Evolutionary conservation across 2,329 filamentous ascomycete genomes (phyloP).

Genomic region (Lanzia echinophila): DNA sequence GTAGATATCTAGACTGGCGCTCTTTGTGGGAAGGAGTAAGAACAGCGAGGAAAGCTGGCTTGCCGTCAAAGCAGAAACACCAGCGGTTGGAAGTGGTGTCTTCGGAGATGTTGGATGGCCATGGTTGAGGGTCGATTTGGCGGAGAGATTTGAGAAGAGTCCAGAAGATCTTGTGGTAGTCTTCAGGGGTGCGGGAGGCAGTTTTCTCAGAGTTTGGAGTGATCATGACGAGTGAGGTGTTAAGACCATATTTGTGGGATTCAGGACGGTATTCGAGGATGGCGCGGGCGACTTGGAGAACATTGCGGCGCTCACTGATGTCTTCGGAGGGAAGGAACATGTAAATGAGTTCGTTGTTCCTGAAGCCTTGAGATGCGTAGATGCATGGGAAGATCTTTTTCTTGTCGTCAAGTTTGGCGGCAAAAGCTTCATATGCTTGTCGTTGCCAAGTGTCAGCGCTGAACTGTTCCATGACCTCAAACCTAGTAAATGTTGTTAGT

Average conservation of each 20-base stretch:
- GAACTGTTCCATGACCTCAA: background rate
- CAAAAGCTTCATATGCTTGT: background rate
- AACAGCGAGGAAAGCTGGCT: background rate
- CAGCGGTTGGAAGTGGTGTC: background rate
- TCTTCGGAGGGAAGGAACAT: background rate
- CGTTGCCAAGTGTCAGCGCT: background rate
- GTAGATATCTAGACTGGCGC: background rate
- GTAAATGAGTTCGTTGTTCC: background rate
- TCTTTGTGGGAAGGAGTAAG: background rate
- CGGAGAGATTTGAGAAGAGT: background rate
- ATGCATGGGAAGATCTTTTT: background rate
- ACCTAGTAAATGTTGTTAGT: background rate
- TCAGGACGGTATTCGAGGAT: background rate
- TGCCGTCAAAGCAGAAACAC: background rate
- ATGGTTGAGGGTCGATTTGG: background rate
- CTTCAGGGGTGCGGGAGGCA: background rate
- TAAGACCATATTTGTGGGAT: background rate
- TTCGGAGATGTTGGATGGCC: background rate
- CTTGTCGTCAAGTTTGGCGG: background rate
- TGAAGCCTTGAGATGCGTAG: background rate
- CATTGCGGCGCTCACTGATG: background rate
- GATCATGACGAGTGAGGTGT: background rate
- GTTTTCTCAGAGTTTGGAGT: background rate
- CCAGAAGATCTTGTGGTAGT: background rate
- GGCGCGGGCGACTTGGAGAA: background rate